phyloP scores from a whole-genome alignment of 1,139 yeast species.

The Spathaspora sp. region DNA sequence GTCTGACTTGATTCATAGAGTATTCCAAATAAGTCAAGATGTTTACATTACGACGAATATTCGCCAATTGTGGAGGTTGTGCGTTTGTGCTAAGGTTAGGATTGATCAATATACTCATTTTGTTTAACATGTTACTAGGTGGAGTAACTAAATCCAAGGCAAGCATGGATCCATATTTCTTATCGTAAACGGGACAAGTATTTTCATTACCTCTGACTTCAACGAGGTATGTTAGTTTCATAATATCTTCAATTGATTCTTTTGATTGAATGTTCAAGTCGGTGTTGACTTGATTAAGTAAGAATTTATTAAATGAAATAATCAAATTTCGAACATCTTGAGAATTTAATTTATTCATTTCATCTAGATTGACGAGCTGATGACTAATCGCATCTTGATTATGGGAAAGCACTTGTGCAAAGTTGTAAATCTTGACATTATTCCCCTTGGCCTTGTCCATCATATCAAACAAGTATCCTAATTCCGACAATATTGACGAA shows the following conservation, averaged over 20 bases:
- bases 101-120: constrained; percentile 25
- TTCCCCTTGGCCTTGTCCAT: constrained; percentile 75
- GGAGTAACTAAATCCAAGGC: constrained; percentile 37
- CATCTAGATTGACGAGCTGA: constrained; percentile 55
- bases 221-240: constrained; percentile 38
- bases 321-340: constrained; percentile 40
- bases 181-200: constrained; percentile 36
- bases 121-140: constrained; percentile 26
- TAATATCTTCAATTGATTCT: constrained; percentile 20
- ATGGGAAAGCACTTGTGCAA: constrained; percentile 48
- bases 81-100: constrained; percentile 10
- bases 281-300: constrained; percentile 47
- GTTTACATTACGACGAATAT: constrained; percentile 16
- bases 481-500: constrained; percentile 66
- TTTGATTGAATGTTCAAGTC: constrained; percentile 43
- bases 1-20: constrained; percentile 53
- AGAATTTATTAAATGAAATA: constrained; percentile 59
- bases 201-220: constrained; percentile 29
- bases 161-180: constrained; percentile 20
- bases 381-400: constrained; percentile 46
- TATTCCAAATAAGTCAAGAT: constrained; percentile 55
- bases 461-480: constrained; percentile 92
- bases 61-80: constrained; percentile 10
- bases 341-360: constrained; percentile 35
- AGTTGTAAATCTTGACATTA: constrained; percentile 72